Percentiles rank a stretch among this genome's conserved stretches.
Evolutionary conservation across 768 basidiomycete genomes (phyloP).

Genomic region (Boletus vermiculosoides): DNA sequence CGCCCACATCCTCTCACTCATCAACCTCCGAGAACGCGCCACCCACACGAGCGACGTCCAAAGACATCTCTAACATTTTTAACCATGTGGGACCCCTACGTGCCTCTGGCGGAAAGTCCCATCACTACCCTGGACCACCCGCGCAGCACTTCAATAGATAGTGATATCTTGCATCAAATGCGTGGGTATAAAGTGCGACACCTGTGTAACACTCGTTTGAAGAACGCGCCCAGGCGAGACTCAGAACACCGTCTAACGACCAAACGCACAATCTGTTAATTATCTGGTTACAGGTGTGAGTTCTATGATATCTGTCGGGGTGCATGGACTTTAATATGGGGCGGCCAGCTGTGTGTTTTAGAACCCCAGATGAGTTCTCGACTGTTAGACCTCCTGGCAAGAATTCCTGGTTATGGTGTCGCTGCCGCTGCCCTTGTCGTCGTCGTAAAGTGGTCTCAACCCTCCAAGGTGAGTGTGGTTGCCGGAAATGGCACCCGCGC

Average conservation of each 20-base stretch:
- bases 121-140: no score
- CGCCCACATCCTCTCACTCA: no score
- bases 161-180: neutral
- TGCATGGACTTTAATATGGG: neutral
- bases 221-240: no score
- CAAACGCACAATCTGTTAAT: no score
- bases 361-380: neutral
- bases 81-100: no score
- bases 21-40: no score
- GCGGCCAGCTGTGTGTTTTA: neutral
- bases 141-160: neutral
- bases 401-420: neutral
- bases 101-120: neutral
- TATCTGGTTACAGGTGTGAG: neutral
- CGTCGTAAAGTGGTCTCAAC: neutral
- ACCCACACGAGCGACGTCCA: no score
- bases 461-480: neutral
- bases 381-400: neutral
- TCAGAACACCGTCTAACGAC: no score
- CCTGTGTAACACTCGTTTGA: no score
- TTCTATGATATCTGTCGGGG: neutral
- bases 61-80: no score
- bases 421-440: neutral
- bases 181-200: neutral
- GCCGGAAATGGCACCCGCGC: neutral